These are phyloP conservation scores for Solanum dulcamara DNA, from an alignment of 257 asterid species.

Conservation along the genomic window DNA sequence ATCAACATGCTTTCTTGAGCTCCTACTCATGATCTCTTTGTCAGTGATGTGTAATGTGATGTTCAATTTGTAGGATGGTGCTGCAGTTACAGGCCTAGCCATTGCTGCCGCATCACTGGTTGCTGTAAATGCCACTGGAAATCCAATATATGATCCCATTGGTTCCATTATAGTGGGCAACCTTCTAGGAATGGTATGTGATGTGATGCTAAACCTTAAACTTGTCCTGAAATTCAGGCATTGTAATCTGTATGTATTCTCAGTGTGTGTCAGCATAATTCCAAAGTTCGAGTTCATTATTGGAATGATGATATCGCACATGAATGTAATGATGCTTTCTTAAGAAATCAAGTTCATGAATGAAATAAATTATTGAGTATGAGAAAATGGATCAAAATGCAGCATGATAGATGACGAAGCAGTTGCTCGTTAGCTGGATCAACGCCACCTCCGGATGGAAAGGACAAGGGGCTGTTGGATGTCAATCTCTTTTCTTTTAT, in stretches of 20 bases:
- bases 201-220: slow-evolving; percentile 11
- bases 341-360: not conserved
- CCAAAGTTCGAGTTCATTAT: not conserved
- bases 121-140: slow-evolving; percentile 88
- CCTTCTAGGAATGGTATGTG: slow-evolving; percentile 91
- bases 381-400: not conserved
- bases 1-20: slow-evolving; percentile 10
- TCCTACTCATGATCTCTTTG: not conserved
- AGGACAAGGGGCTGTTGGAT: no score
- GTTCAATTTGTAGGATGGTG: slow-evolving; percentile 74
- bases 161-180: slow-evolving; percentile 95
- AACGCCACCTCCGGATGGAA: no score
- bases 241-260: not conserved
- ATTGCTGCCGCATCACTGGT: slow-evolving; percentile 94
- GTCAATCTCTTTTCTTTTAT: no score
- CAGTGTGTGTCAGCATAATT: not conserved
- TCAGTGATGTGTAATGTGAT: not conserved
- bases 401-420: not conserved
- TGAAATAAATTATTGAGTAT: not conserved
- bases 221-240: not conserved
- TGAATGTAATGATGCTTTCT: not conserved
- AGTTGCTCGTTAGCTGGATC: no score
- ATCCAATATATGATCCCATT: slow-evolving; percentile 88
- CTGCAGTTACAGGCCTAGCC: slow-evolving; percentile 96
- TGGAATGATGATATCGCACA: not conserved